Evolutionary conservation across 305 asterid genomes (phyloP).

Genomic region (Ajuga reptans): DNA sequence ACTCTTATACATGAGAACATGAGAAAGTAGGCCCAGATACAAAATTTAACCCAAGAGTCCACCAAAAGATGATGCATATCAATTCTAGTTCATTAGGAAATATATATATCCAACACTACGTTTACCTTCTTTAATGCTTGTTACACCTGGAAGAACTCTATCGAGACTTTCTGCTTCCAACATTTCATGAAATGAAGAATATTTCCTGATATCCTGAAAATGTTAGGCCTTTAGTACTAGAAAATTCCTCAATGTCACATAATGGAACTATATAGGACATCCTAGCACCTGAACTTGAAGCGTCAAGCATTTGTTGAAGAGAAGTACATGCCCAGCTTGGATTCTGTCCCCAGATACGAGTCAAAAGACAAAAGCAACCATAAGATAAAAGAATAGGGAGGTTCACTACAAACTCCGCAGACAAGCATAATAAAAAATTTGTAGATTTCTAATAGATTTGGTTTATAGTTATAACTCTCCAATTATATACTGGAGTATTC

Average conservation of each 20-base stretch:
- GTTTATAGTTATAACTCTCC: background rate
- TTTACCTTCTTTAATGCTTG: constrained; percentile 59
- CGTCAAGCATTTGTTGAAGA: constrained; percentile 60
- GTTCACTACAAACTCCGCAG: background rate
- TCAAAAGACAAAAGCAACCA: constrained; percentile 17
- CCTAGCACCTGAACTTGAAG: constrained; percentile 74
- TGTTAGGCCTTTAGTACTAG: constrained; percentile 8
- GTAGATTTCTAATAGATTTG: background rate
- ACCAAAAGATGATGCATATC: background rate
- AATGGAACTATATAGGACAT: constrained; percentile 18
- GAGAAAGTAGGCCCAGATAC: background rate
- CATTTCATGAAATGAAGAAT: constrained; percentile 75
- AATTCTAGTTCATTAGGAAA: background rate
- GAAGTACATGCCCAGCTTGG: constrained; percentile 45
- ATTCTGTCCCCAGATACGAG: constrained; percentile 41
- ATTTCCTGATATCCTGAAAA: constrained; percentile 53
- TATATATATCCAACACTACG: background rate
- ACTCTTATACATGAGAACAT: background rate
- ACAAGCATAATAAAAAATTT: background rate
- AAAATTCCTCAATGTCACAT: constrained; percentile 6
- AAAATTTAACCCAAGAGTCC: background rate
- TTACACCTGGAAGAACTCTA: constrained; percentile 72
- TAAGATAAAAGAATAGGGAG: background rate
- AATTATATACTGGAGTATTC: constrained; percentile 1
- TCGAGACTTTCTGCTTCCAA: constrained; percentile 53